A percentile compares a stretch with the other conserved stretches of the same genome.
Conservation (phyloP, 2,329 filamentous ascomycete genomes). For the Colletotrichum kahawae region DNA sequence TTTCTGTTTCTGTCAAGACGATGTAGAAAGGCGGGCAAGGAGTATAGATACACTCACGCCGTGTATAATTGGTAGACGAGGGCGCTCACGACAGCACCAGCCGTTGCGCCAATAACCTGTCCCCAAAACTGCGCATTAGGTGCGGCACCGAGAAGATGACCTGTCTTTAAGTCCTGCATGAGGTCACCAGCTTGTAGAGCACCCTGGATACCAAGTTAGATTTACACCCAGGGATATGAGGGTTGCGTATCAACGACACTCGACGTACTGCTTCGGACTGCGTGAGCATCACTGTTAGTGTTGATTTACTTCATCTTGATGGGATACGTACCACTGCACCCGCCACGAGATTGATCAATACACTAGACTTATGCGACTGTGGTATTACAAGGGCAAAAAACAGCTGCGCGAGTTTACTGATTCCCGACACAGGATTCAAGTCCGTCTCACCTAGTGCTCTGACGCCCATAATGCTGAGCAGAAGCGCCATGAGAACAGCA, state of each 20-base stretch:
- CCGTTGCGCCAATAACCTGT: slow-evolving; percentile 87
- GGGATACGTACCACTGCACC: slow-evolving; percentile 71
- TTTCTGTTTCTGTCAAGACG: neutral
- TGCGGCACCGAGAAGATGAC: slow-evolving; percentile 88
- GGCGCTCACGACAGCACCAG: slow-evolving; percentile 85
- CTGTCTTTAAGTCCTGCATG: slow-evolving; percentile 97
- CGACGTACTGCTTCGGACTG: slow-evolving; percentile 45
- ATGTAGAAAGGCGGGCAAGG: neutral
- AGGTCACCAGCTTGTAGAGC: slow-evolving; percentile 95
- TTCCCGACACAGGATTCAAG: slow-evolving; percentile 93
- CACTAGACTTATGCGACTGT: slow-evolving; percentile 76
- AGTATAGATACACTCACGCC: slow-evolving; percentile 37
- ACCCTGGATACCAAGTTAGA: slow-evolving; percentile 44
- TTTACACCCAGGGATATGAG: neutral
- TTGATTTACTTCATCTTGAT: neutral
- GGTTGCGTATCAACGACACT: neutral
- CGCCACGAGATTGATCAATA: slow-evolving; percentile 94
- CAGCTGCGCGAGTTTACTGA: slow-evolving; percentile 94
- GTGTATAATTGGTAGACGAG: slow-evolving; percentile 91
- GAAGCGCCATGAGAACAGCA: slow-evolving; percentile 83
- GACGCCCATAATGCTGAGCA: slow-evolving; percentile 77
- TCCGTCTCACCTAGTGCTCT: slow-evolving; percentile 81
- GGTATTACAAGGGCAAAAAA: slow-evolving; percentile 93
- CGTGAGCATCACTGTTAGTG: neutral
- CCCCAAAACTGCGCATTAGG: slow-evolving; percentile 97